Evolutionary conservation across 345 rosid species (phyloP).

Genomic region (Citrus medica): DNA sequence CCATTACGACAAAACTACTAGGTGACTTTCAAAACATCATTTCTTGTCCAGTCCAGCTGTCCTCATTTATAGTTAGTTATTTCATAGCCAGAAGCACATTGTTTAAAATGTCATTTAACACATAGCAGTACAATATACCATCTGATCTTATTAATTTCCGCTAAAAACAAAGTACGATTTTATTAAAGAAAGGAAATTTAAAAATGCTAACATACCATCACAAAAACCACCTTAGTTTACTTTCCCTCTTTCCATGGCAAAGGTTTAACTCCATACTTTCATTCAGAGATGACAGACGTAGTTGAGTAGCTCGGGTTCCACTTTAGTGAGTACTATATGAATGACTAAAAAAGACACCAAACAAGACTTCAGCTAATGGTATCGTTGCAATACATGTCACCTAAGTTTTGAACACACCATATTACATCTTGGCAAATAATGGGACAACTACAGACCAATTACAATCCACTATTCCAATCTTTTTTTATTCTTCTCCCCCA

Average conservation of each 20-base stretch:
- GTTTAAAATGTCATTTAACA: too few relatives aligned
- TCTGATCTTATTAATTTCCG: not conserved
- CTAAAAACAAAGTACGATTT: not conserved
- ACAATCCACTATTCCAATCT: not conserved
- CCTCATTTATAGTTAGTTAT: not conserved
- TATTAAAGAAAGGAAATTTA: not conserved
- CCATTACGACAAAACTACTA: not conserved
- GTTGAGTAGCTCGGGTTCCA: not conserved
- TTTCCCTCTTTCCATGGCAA: not conserved
- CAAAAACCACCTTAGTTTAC: not conserved
- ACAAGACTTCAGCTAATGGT: not conserved
- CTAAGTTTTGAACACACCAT: not conserved
- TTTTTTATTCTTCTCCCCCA: not conserved
- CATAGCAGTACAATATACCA: not conserved
- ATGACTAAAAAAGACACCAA: not conserved
- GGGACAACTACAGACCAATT: not conserved
- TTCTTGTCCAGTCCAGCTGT: not conserved
- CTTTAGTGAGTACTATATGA: not conserved
- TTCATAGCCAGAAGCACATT: not conserved
- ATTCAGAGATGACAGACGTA: not conserved
- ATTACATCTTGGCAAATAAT: not conserved
- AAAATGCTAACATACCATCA: not conserved
- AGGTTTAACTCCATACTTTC: not conserved
- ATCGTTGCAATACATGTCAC: not conserved
- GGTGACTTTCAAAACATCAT: not conserved